phyloP scores from a whole-genome alignment of 345 rosid genomes.

The Corymbia maculata region DNA sequence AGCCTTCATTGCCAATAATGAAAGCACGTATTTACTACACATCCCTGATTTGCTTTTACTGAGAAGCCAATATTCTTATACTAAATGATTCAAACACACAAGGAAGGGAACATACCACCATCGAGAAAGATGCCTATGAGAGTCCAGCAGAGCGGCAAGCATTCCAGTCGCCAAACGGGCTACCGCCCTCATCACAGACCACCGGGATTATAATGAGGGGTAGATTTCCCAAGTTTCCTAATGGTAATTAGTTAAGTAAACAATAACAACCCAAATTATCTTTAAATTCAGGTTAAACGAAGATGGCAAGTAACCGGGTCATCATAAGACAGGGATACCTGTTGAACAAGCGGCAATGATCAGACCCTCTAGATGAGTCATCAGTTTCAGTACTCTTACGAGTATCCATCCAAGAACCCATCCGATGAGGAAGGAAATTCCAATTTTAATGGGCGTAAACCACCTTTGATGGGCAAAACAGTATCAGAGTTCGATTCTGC shows the following conservation, averaged over 20 bases:
- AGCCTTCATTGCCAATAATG: conserved; percentile 12
- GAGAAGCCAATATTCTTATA: no score
- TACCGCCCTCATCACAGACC: conserved; percentile 62
- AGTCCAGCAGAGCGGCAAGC: conserved; percentile 53
- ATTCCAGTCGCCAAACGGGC: conserved; percentile 54
- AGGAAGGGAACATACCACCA: conserved; percentile 48
- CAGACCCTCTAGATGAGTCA: conserved; percentile 71
- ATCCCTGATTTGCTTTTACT: no score
- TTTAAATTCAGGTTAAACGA: not conserved
- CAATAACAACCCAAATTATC: not conserved
- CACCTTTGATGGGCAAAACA: conserved; percentile 26
- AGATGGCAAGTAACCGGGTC: not conserved
- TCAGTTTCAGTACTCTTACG: conserved; percentile 55
- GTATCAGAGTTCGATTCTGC: no score
- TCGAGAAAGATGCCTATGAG: conserved; percentile 86
- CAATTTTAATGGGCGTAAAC: conserved; percentile 92
- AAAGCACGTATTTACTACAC: not conserved
- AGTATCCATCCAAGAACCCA: conserved; percentile 74
- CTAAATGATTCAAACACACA: no score
- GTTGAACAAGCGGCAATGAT: conserved; percentile 69
- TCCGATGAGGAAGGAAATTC: conserved; percentile 71
- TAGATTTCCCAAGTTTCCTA: conserved; percentile 85
- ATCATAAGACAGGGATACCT: conserved; percentile 22
- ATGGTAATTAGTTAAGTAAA: not conserved
- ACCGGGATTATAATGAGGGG: conserved; percentile 68